phyloP scores from a whole-genome alignment of 345 rosid genomes.

The Populus pruinosa region DNA sequence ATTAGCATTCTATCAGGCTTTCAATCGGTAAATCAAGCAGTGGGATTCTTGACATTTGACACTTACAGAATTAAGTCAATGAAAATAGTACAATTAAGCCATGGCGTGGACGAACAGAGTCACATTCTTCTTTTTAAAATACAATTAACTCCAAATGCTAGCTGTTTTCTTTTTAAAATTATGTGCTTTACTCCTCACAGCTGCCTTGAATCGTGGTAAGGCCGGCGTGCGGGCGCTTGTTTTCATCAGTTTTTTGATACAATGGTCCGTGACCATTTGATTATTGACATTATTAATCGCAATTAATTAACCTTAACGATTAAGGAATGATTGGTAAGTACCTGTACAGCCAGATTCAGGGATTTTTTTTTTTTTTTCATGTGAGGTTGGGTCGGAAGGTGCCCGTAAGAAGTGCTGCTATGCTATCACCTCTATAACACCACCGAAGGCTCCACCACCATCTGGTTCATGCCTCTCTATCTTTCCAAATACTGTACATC shows the following conservation, averaged over 20 bases:
- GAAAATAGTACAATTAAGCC: background rate
- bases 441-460: slow-evolving; percentile 11
- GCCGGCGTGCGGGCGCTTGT: background rate
- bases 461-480: background rate
- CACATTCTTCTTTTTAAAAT: no score
- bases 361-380: background rate
- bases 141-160: no score
- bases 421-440: background rate
- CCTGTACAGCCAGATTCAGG: background rate
- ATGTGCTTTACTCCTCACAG: background rate
- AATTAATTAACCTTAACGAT: background rate
- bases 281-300: no score
- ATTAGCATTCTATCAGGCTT: background rate
- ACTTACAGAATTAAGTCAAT: background rate
- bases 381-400: slow-evolving; percentile 21
- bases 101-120: no score
- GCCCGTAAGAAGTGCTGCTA: slow-evolving; percentile 57
- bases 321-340: background rate
- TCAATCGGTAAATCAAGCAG: background rate
- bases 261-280: background rate
- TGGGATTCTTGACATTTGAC: background rate
- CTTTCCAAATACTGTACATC: slow-evolving; percentile 39
- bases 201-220: background rate
- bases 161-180: background rate
- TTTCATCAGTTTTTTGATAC: background rate